phyloP scores from a whole-genome alignment of 108 stramenopile genomes.

The Thalassiosira profunda region DNA sequence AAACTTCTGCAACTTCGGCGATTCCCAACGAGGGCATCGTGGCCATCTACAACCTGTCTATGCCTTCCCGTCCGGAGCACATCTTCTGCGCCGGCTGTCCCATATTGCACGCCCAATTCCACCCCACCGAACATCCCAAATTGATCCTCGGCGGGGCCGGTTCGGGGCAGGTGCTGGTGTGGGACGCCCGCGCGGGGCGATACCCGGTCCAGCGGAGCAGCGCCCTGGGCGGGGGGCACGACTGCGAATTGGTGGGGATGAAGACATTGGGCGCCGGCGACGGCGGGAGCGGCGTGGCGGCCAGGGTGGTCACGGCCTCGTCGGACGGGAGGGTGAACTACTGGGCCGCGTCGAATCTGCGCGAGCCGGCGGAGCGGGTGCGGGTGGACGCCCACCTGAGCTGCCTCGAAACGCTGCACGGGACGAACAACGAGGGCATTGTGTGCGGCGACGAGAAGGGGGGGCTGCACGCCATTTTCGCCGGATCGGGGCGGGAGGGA shows the following conservation, averaged over 20 bases:
- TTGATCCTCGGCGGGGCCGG: constrained; percentile 79
- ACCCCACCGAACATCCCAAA: constrained; percentile 85
- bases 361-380: constrained; percentile 76
- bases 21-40: constrained; percentile 72
- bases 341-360: constrained; percentile 86
- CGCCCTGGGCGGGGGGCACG: constrained; percentile 61
- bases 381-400: constrained; percentile 79
- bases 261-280: constrained; percentile 23
- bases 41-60: constrained; percentile 82
- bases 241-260: constrained; percentile 69
- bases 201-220: constrained; percentile 84
- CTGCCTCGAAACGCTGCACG: constrained; percentile 74
- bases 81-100: constrained; percentile 89
- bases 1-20: background rate
- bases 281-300: constrained; percentile 50
- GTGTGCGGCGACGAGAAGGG: constrained; percentile 85
- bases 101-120: constrained; percentile 71
- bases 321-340: constrained; percentile 84
- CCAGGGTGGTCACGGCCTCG: constrained; percentile 74
- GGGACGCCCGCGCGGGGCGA: constrained; percentile 87
- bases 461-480: constrained; percentile 63
- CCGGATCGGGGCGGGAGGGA: constrained; percentile 34
- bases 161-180: constrained; percentile 85
- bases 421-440: constrained; percentile 56
- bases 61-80: constrained; percentile 88